Percentiles rank a stretch among this genome's conserved stretches.
Evolutionary conservation across 1,139 yeast genomes (phyloP).

Genomic region (Suhomyces bolitotheri): DNA sequence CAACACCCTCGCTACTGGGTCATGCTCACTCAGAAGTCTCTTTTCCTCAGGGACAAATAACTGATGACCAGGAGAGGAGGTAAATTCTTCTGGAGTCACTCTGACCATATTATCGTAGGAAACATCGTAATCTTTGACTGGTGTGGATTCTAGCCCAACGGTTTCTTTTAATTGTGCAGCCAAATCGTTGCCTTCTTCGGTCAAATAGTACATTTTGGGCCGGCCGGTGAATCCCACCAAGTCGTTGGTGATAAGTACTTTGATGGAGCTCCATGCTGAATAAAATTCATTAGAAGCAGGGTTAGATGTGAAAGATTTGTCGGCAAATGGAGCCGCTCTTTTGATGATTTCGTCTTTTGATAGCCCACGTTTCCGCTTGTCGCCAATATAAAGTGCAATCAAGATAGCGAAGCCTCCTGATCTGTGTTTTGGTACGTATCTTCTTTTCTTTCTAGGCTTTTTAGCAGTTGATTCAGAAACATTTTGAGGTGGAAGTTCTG

Average conservation of each 20-base stretch:
- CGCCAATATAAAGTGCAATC: conserved; percentile 59
- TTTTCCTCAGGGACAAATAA: conserved; percentile 1
- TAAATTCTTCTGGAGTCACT: conserved; percentile 4
- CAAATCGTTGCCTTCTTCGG: conserved; percentile 69
- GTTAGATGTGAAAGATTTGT: conserved; percentile 62
- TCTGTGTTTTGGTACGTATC: conserved; percentile 72
- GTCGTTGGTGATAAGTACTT: conserved; percentile 61
- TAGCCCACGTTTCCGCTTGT: conserved; percentile 51
- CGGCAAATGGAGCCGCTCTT: conserved; percentile 62
- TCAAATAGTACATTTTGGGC: conserved; percentile 62
- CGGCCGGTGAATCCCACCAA: conserved; percentile 60
- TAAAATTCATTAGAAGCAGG: conserved; percentile 63
- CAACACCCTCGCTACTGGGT: conserved; percentile 22
- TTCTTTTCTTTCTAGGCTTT: conserved; percentile 33
- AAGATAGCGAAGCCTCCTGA: conserved; percentile 90
- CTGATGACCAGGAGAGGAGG: conserved; percentile 2
- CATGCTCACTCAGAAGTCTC: conserved; percentile 19
- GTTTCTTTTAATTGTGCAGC: conserved; percentile 59
- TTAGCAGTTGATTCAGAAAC: conserved; percentile 3
- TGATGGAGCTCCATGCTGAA: conserved; percentile 79
- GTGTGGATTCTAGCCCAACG: conserved; percentile 38
- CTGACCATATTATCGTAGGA: conserved; percentile 4
- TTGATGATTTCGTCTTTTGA: conserved; percentile 60
- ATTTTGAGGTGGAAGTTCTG: conserved; percentile 7
- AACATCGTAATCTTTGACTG: conserved; percentile 17